Evolutionary conservation across 2,329 filamentous ascomycete genomes (phyloP), one percentile per base, ranked within the genome.

Genomic region (Bimuria novae-zelandiae): DNA sequence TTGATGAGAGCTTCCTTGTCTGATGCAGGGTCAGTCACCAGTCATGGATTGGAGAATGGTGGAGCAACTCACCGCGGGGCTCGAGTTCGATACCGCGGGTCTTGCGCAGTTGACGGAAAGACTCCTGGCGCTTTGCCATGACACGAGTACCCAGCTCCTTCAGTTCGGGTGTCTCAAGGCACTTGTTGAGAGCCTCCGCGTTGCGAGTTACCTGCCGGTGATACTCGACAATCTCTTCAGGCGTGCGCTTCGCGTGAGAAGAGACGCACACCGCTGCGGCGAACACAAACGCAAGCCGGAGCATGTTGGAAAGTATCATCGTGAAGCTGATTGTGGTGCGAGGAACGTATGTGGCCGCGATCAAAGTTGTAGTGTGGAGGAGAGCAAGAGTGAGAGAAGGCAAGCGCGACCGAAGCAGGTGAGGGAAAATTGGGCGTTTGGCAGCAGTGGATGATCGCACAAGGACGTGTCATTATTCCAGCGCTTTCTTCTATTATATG

Each of bases 41-140:
- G 35, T 19, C 21, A 12, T 1, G 8, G 4, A 7, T 3, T 22
- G 21, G 1, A 7, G 12, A 6, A n/a, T 17, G 22, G 12, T 10
- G 7, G 21, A 11, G 1, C 11, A 3, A 39, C 33, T 35, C n/a
- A 46, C 41, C 33, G 23, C 41, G 25, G 11, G 40, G n/a, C 16
- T 52, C n/a, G 21, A 46, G 3, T 4, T 36, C 14, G 29, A 59
- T 54, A 8, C 42, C 54, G 27, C 58, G 58, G 35, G 52, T 51
- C 36, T 59, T 52, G 30, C 57, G 57, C 5, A 64, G 23, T 12
- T 49, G 53, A 7, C 49, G 39, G 16, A 57, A 52, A 11, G 52
- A 39, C 16, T 42, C 40, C 2, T 42, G 40, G 33, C 56, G 52
- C n/a, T 55, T 35, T 4, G 43, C 52, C 6, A 49, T 16, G 17